Conservation (phyloP, 1,284 basidiomycete genomes). For the Trichosporon sp. region DNA sequence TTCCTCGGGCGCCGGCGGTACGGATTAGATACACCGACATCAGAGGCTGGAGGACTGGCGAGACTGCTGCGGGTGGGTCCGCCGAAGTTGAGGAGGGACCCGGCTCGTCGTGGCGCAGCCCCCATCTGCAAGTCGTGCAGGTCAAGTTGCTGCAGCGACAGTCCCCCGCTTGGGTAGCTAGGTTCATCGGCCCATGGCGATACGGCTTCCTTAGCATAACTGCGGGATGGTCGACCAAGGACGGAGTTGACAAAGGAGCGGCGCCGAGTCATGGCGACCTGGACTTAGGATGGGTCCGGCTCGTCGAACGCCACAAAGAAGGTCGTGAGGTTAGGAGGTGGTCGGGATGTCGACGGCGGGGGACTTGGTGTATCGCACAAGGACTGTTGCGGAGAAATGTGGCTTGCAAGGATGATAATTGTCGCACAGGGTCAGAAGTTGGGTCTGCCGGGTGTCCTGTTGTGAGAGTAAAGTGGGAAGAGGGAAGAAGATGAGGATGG, state of each 20-base stretch:
- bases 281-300: background rate
- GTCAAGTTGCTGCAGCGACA: background rate
- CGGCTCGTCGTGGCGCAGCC: background rate
- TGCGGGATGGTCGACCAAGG: slow-evolving; percentile 37
- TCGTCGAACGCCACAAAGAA: background rate
- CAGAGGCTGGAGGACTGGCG: background rate
- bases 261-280: slow-evolving; percentile 35
- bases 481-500: background rate
- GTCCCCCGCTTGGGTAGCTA: background rate
- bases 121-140: background rate
- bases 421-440: background rate
- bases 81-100: background rate
- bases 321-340: background rate
- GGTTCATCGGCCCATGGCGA: slow-evolving; percentile 3
- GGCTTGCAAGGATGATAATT: background rate
- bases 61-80: background rate
- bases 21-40: background rate
- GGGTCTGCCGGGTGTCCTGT: background rate
- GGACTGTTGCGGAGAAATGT: background rate
- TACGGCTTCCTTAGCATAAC: slow-evolving; percentile 29
- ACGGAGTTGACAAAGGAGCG: slow-evolving; percentile 39
- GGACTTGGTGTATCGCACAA: background rate
- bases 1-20: background rate
- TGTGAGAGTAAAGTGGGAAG: background rate
- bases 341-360: background rate